Conservation (phyloP, 441 rosid genomes). For the Kokia cookei region DNA sequence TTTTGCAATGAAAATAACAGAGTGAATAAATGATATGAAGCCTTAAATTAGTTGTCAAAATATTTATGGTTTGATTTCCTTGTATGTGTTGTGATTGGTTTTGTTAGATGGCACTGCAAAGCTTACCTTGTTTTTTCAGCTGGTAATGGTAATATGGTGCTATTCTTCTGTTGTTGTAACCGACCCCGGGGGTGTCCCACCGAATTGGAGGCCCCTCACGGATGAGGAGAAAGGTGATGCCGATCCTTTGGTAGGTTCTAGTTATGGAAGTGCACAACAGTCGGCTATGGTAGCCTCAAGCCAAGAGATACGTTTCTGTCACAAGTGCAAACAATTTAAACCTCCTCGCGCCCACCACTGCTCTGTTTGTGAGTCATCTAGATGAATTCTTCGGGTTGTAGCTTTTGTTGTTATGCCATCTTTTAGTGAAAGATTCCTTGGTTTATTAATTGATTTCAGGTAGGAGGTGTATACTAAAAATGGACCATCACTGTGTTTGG, state of each 20-base stretch:
- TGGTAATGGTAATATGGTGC: conserved; percentile 77
- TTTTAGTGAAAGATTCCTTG: background rate
- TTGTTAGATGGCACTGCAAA: background rate
- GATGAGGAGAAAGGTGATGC: conserved; percentile 72
- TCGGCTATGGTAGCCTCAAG: conserved; percentile 19
- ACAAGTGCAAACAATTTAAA: conserved; percentile 69
- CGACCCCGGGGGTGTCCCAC: conserved; percentile 81
- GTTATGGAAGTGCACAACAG: conserved; percentile 19
- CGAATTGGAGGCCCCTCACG: conserved; percentile 53
- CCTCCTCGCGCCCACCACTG: conserved; percentile 97
- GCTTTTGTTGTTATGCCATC: background rate
- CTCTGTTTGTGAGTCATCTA: conserved; percentile 74
- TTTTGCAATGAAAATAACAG: background rate
- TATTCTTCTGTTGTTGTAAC: conserved; percentile 67
- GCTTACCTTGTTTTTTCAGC: conserved; percentile 28
- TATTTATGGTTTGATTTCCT: background rate
- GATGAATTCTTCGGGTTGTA: background rate
- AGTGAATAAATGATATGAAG: background rate
- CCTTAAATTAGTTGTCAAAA: background rate
- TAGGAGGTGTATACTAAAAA: conserved; percentile 78
- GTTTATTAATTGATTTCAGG: conserved; percentile 39
- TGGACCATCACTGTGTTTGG: conserved; percentile 98
- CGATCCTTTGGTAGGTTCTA: conserved; percentile 38
- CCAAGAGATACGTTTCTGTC: conserved; percentile 52
- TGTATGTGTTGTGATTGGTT: background rate